Evolutionary conservation across 169 alveolate species (phyloP), one percentile per base, ranked within the genome.

Genomic region (Babesia caballi): DNA sequence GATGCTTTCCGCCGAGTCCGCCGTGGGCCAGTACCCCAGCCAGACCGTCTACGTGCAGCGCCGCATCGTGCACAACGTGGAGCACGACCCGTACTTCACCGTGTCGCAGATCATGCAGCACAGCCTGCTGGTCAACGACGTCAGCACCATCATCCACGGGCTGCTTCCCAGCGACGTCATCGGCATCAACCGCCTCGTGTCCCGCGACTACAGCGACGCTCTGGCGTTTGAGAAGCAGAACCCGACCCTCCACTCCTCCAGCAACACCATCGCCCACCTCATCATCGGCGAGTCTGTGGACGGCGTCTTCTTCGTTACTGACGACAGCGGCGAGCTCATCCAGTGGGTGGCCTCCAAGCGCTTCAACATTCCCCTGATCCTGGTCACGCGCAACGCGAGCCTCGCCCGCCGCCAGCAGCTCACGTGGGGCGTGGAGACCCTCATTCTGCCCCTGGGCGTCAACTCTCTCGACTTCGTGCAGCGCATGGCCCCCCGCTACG

Each of bases 1-100:
- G 50, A 90, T 83, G 94, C 90, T 93, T 35, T 91, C 95, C 42
- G 95, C 96, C 7, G 96, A 91, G 65, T 88, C 96, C 8, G 95
- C 96, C n/a, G 91, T 88, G 21, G 95, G 96, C 9, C 56, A 72
- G 47, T 78, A 68, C 80, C 93, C 95, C 0, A 66, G 73, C 25
- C 84, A 82, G 46, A 82, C 92, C 21, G 91, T 90, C 28, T 38
- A 59, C n/a, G 65, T 78, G 23, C 93, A 88, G 83, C 83, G 90
- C 56, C 42, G 85, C 36, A 66, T 88, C 28, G 61, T 83, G 49
- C 47, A 63, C 70, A 78, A 75, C 67, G 83, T 88, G 17, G 93
- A 84, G 69, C 59, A 59, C 47, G 93, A 88, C 69, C 87, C 87
- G 9, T 68, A 78, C 77, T 78, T 78, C 72, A 67, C 61, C 56